These are phyloP conservation scores for Aspergillus amoenus DNA, from an alignment of 2,329 filamentous ascomycete genomes.

Conservation along the genomic window DNA sequence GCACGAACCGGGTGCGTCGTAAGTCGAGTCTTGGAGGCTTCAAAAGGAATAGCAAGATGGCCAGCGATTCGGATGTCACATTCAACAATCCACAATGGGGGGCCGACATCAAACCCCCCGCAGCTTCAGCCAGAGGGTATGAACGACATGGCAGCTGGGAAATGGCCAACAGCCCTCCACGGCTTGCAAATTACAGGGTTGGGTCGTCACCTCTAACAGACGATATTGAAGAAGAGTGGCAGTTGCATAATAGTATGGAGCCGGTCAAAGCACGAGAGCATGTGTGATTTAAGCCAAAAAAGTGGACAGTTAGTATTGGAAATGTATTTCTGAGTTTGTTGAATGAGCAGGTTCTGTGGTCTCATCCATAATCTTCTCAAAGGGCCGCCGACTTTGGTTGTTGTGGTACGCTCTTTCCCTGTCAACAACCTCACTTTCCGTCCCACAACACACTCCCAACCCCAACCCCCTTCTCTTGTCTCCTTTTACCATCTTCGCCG, in stretches of 20 bases:
- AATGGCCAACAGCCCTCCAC: constrained; percentile 38
- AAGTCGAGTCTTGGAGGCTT: constrained; percentile 52
- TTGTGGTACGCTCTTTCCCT: constrained; percentile 12
- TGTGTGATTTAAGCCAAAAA: constrained; percentile 37
- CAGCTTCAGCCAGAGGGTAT: constrained; percentile 41
- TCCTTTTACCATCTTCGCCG: neutral
- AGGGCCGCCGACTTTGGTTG: neutral
- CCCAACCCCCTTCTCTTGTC: neutral
- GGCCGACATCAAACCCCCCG: constrained; percentile 35
- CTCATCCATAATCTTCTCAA: neutral
- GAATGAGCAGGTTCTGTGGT: too few relatives aligned
- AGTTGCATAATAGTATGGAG: constrained; percentile 37
- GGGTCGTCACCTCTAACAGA: constrained; percentile 48
- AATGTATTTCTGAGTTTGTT: neutral
- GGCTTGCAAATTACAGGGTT: constrained; percentile 14
- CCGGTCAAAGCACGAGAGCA: constrained; percentile 50
- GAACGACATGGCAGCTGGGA: constrained; percentile 61
- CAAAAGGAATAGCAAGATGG: constrained; percentile 56
- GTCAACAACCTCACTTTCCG: constrained; percentile 4
- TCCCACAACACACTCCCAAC: neutral
- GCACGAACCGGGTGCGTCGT: constrained; percentile 42
- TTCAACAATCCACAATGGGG: constrained; percentile 41
- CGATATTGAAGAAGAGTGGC: constrained; percentile 41
- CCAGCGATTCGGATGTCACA: constrained; percentile 54
- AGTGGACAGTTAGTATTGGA: neutral